These are phyloP conservation scores for Sporisorium exsertum DNA, from an alignment of 1,284 basidiomycete species.

Conservation along the genomic window DNA sequence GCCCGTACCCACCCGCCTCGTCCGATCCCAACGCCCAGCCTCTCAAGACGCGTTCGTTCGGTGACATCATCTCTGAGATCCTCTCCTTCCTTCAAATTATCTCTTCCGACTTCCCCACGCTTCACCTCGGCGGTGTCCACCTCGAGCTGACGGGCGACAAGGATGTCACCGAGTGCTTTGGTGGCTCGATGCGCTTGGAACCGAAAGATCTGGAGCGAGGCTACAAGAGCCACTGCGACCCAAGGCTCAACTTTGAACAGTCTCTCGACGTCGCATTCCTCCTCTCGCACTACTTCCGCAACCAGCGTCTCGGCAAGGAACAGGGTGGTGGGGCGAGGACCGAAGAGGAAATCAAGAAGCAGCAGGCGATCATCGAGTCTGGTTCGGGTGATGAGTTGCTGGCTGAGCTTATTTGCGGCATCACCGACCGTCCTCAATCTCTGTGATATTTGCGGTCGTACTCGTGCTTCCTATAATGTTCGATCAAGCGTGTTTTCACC, in stretches of 20 bases:
- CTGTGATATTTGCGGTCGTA: not conserved
- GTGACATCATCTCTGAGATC: conserved; percentile 89
- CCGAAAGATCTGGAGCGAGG: conserved; percentile 73
- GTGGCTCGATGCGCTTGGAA: conserved; percentile 74
- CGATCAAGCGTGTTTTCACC: not conserved
- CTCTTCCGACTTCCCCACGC: conserved; percentile 68
- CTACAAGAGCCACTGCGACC: conserved; percentile 70
- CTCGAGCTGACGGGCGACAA: conserved; percentile 96
- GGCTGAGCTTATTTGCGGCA: conserved; percentile 46
- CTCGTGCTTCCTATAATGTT: not conserved
- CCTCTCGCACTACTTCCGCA: conserved; percentile 60
- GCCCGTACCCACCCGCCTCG: conserved; percentile 54
- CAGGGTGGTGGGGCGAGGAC: conserved; percentile 9
- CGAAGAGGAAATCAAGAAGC: conserved; percentile 44
- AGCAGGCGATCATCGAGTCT: conserved; percentile 44
- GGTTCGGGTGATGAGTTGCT: conserved; percentile 49
- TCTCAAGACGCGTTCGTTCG: conserved; percentile 82
- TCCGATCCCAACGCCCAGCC: conserved; percentile 53
- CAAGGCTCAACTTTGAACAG: conserved; percentile 74
- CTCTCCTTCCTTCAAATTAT: conserved; percentile 81
- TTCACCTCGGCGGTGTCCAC: conserved; percentile 91
- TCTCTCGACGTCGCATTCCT: conserved; percentile 70
- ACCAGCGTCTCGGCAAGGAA: conserved; percentile 49
- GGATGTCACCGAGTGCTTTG: conserved; percentile 79
- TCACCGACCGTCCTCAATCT: conserved; percentile 34